Conservation (phyloP, 768 basidiomycete genomes). For the Suillus paluster region DNA sequence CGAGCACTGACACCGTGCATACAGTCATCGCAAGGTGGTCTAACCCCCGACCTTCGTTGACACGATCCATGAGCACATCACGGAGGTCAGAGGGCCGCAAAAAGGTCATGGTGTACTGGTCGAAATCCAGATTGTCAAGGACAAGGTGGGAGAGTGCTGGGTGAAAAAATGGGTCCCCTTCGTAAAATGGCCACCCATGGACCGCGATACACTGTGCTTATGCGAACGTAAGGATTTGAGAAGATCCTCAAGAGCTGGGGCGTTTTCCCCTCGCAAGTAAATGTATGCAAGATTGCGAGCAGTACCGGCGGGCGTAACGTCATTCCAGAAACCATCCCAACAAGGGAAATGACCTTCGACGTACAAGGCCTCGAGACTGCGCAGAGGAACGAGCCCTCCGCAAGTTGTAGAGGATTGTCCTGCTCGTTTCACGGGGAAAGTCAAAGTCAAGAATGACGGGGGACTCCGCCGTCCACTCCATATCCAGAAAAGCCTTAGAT, state of each 20-base stretch:
- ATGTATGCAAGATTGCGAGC: neutral
- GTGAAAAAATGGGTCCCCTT: neutral
- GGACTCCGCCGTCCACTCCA: neutral
- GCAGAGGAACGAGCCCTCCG: neutral
- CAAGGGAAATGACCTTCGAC: neutral
- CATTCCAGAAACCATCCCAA: conserved; percentile 2
- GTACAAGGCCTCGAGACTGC: neutral
- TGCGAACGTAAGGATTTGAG: neutral
- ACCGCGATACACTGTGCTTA: neutral
- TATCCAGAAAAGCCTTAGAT: neutral
- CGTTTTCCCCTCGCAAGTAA: neutral
- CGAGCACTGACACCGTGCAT: neutral
- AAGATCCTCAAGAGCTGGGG: neutral
- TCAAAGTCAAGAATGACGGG: neutral
- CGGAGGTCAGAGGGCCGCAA: neutral
- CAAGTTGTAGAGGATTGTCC: neutral
- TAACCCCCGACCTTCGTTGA: conserved; percentile 3
- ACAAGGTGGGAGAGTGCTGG: conserved; percentile 5
- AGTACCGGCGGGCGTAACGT: neutral
- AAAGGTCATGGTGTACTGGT: neutral
- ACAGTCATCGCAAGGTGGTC: neutral
- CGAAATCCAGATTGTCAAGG: neutral
- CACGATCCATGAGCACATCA: conserved; percentile 11
- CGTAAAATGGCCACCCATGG: neutral
- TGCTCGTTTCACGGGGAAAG: neutral